Conservation (phyloP, 495 filamentous ascomycete genomes). For the Penicillium cataractarum region DNA sequence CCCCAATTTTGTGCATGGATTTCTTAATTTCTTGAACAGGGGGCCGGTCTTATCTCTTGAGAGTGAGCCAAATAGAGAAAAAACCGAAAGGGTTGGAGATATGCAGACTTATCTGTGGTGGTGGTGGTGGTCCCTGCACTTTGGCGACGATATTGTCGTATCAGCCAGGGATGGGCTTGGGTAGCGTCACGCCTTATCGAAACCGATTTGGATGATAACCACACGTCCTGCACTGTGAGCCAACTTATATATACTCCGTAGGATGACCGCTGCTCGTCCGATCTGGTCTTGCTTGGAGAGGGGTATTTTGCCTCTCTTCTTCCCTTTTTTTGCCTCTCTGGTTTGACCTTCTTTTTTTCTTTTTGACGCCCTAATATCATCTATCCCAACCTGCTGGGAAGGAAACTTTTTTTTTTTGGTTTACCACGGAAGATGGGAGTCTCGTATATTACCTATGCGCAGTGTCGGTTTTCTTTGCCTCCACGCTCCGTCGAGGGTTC, state of each 20-base stretch:
- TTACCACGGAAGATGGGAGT: background rate
- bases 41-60: conserved; percentile 8
- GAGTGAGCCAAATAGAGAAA: background rate
- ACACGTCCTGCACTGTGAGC: conserved; percentile 12
- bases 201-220: conserved; percentile 20
- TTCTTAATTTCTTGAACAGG: background rate
- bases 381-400: too few relatives aligned
- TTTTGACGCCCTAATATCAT: background rate
- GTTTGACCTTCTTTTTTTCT: too few relatives aligned
- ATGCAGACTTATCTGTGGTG: conserved; percentile 4
- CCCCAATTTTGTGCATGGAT: background rate
- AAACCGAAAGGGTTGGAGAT: background rate
- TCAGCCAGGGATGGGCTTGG: conserved; percentile 16
- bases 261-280: background rate
- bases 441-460: conserved; percentile 17
- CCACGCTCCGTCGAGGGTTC: conserved; percentile 19
- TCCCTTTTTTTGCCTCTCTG: background rate
- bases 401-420: too few relatives aligned
- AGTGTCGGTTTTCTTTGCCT: conserved; percentile 19
- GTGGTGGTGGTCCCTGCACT: background rate
- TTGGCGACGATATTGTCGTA: conserved; percentile 10
- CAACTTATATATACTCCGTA: conserved; percentile 14
- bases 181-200: conserved; percentile 31
- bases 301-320: background rate
- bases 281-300: background rate